These are phyloP conservation scores for Arabis hirsuta DNA, from an alignment of 345 rosid species.

Conservation along the genomic window DNA sequence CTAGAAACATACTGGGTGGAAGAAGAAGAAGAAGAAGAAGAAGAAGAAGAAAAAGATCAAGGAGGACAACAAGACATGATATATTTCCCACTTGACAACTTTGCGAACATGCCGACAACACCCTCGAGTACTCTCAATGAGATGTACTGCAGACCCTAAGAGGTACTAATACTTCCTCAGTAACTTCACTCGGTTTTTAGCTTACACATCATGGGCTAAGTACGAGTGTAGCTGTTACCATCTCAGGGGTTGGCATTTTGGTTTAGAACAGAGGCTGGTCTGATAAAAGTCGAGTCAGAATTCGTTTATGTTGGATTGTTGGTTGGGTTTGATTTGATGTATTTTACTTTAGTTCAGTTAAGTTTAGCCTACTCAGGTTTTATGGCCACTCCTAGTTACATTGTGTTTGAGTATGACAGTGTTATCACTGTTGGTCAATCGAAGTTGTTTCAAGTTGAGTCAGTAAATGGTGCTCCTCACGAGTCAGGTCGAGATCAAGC, in stretches of 20 bases:
- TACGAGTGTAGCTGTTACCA: neutral
- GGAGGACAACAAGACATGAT: conserved; percentile 37
- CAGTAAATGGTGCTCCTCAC: neutral
- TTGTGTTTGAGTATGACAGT: too few relatives aligned
- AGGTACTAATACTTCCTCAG: conserved; percentile 23
- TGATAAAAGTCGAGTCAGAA: too few relatives aligned
- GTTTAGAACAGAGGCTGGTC: neutral
- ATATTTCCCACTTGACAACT: conserved; percentile 27
- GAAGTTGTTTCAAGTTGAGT: too few relatives aligned
- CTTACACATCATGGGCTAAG: conserved; percentile 17
- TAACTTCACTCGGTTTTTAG: conserved; percentile 2
- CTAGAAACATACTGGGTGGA: conserved; percentile 68
- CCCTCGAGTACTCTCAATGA: conserved; percentile 30
- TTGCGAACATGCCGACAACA: conserved; percentile 34
- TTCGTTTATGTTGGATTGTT: too few relatives aligned
- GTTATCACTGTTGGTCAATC: too few relatives aligned
- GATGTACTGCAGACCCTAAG: conserved; percentile 41
- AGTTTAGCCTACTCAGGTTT: neutral
- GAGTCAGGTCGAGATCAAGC: neutral
- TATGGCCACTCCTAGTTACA: too few relatives aligned
- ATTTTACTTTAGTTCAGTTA: neutral
- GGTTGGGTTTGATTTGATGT: neutral
- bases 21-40: conserved; percentile 47
- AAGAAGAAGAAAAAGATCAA: conserved; percentile 34
- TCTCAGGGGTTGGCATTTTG: neutral